Evolutionary conservation across 306 rosid species (phyloP), one percentile per base, ranked within the genome.

Genomic region (Corylus heterophylla): DNA sequence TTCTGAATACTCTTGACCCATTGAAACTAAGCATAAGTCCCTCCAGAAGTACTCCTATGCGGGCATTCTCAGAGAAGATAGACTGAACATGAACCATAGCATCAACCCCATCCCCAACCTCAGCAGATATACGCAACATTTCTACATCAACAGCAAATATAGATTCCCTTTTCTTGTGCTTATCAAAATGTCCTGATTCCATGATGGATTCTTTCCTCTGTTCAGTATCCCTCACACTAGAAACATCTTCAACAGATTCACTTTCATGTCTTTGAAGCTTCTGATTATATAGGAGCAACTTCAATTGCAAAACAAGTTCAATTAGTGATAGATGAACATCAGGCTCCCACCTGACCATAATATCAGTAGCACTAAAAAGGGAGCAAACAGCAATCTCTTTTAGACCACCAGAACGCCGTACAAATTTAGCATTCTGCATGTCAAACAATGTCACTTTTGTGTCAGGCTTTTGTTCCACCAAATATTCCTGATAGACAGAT

Each of bases 351-450:
- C 96, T 87, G 55, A 96, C 81, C 29, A 90, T 76, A 77, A 96
- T 96, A 81, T 96, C 94, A 62, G 98, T 93, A 71, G 99, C 98
- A 85, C 99, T 93, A 86, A 96, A 96, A 85, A 96, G 98, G 77
- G 99, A 93, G 84, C 98, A 91, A n/a, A 93, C 90, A 82, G 94
- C 78, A 79, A 93, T 84, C 87, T 96, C 98, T 82, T 90, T 96
- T 77, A 82, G 90, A 83, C 97, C 98, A 79, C 98, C 93, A 78
- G 98, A 82, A 74, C 96, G 93, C 76, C 84, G 89, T 73, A 96
- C 98, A 85, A 96, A 88, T 89, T 96, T 96, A 71, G 98, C 93
- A 91, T 93, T 96, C 79, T 90, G 99, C 88, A 96, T 88, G 85
- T 96, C 99, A 88, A 96, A 88, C 83, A 96, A 78, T 13, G 91